Conservation (phyloP, 768 basidiomycete species). For the Boletus subcaerulescens region DNA sequence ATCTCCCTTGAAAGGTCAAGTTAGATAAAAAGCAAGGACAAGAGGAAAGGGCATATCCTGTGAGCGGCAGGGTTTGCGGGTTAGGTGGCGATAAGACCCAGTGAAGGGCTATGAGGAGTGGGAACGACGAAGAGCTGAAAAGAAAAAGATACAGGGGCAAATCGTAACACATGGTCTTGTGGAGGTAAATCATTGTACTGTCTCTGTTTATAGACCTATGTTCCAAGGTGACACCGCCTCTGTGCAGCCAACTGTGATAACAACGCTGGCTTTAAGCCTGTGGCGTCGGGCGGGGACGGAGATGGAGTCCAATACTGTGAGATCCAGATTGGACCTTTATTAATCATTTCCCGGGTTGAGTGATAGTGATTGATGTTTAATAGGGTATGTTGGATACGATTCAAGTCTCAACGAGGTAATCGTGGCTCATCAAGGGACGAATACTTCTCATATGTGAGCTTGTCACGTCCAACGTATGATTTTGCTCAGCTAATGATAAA, state of each 20-base stretch:
- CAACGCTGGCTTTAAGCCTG: constrained; percentile 41
- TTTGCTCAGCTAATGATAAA: constrained; percentile 12
- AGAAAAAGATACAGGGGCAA: too few species aligned
- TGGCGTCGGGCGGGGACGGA: constrained; percentile 47
- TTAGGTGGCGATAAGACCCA: too few species aligned
- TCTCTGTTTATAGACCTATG: neutral
- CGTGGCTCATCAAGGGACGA: constrained; percentile 35
- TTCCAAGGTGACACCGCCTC: neutral
- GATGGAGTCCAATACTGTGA: constrained; percentile 40
- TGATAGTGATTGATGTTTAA: neutral
- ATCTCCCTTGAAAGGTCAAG: too few species aligned
- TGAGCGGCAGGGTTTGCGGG: too few species aligned
- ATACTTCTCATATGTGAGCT: constrained; percentile 36
- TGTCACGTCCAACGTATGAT: constrained; percentile 33
- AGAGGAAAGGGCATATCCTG: too few species aligned
- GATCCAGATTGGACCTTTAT: too few species aligned
- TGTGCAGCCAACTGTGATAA: constrained; percentile 39
- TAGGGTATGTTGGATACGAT: constrained; percentile 39
- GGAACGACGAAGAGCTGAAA: too few species aligned
- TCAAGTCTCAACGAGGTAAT: constrained; percentile 33
- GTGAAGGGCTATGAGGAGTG: too few species aligned
- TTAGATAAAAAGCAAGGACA: too few species aligned
- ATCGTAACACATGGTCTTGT: too few species aligned
- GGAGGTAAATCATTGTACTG: constrained; percentile 38
- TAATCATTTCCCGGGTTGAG: too few species aligned